Evolutionary conservation across 179 eudicot genomes (phyloP), one percentile per base, ranked within the genome.

Genomic region (Spinacia oleracea): DNA sequence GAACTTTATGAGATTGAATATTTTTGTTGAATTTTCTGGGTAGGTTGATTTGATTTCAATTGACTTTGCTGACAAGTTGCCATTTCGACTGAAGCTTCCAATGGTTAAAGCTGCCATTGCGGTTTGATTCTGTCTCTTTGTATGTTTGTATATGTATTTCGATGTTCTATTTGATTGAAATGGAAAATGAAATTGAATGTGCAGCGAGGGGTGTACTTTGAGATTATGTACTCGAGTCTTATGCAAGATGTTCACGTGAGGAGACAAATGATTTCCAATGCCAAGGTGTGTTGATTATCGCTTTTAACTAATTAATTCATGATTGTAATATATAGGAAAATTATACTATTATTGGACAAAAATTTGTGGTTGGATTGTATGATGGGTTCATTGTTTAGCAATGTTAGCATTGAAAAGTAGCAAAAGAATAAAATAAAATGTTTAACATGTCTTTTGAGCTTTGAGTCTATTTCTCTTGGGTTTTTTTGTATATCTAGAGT

Each of bases 21-120:
- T 23, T 42, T 69, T 40, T 42, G 31, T 15, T 35, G 43, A 35
- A 4, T 34, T 69, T 70, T 72, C 11, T 60, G 77, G 83, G 78
- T 81, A 94, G 98, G 97, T 91, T 83, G 97, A 93, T 75, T 84
- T 95, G 77, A 95, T 95, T 77, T 79, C 95, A 3, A 91, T 95
- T 87, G 93, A 95, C 84, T 95, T 93, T 66, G 86, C 90, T 2
- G 91, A 91, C 66, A 93, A 87, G 81, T 80, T 93, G 85, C 93
- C 92, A 9, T 93, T 91, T 82, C 86, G 97, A 73, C 75, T 95
- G 92, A 95, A 93, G 88, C 90, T 86, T 20, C 89, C 89, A 5
- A 76, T 85, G 91, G 85, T 95, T 50, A 89, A 90, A 87, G 93
- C 91, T 78, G 97, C 98, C 9, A 88, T 91, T 72, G 83, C 89